These are phyloP conservation scores for Colletotrichum sp. DNA, from an alignment of 2,329 filamentous ascomycete genomes.

Conservation along the genomic window DNA sequence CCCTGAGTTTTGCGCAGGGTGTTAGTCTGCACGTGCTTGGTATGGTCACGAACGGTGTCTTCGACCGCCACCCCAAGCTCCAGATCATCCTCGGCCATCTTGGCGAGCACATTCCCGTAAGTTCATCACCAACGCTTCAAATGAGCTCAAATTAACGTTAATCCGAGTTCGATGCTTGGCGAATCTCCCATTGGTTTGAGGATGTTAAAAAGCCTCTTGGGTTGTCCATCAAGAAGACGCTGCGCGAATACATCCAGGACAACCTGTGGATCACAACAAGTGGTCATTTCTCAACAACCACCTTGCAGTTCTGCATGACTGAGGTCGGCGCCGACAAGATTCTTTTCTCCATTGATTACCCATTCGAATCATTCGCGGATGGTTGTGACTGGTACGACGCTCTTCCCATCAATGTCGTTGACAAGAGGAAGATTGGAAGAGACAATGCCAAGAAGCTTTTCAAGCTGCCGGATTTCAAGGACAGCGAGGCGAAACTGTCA, in stretches of 20 bases:
- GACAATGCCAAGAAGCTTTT: not conserved
- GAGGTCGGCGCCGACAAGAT: not conserved
- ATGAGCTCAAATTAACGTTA: no score
- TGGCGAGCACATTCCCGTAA: not conserved
- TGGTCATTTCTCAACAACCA: not conserved
- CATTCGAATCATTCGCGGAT: not conserved
- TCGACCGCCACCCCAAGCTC: not conserved
- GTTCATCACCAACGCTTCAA: no score
- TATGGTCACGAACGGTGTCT: not conserved
- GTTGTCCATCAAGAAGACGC: not conserved
- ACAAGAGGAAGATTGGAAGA: not conserved
- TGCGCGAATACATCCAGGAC: not conserved
- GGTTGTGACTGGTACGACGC: not conserved
- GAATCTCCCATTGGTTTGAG: not conserved
- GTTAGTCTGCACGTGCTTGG: not conserved
- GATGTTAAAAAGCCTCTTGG: not conserved
- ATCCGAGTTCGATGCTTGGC: not conserved
- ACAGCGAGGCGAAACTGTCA: not conserved
- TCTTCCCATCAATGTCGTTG: not conserved
- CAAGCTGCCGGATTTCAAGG: not conserved
- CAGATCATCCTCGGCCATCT: not conserved
- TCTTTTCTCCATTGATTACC: not conserved
- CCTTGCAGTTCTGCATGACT: not conserved
- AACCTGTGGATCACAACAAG: not conserved
- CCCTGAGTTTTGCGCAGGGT: not conserved